phyloP scores from a whole-genome alignment of 2,329 filamentous ascomycete genomes.

The Spiromastix sp. region DNA sequence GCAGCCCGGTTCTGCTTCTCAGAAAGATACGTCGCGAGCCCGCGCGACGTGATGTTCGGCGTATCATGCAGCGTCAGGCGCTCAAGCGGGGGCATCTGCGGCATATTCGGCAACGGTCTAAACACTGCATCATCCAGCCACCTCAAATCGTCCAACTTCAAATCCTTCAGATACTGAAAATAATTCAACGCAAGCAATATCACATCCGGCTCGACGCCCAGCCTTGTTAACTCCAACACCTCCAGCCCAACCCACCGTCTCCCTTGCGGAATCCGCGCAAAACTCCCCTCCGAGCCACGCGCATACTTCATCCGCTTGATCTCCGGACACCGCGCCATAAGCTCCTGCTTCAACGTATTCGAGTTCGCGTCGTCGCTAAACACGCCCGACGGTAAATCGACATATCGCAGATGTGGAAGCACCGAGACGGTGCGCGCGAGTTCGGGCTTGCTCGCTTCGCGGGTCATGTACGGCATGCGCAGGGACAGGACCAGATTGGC shows the following conservation, averaged over 20 bases:
- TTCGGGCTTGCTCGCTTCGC: conserved; percentile 74
- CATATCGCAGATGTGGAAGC: conserved; percentile 73
- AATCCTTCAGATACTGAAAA: conserved; percentile 57
- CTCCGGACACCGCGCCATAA: conserved; percentile 73
- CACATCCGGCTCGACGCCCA: conserved; percentile 27
- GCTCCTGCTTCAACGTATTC: conserved; percentile 66
- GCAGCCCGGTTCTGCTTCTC: conserved; percentile 47
- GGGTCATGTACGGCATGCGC: conserved; percentile 90
- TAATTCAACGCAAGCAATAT: conserved; percentile 61
- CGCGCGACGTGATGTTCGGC: conserved; percentile 60
- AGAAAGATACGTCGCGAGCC: conserved; percentile 59
- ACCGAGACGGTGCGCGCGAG: conserved; percentile 79
- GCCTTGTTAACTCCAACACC: conserved; percentile 27
- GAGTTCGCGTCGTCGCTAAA: conserved; percentile 71
- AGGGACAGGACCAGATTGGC: conserved; percentile 64
- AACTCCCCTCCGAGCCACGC: conserved; percentile 64
- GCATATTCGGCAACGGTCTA: conserved; percentile 52
- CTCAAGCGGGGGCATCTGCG: conserved; percentile 63
- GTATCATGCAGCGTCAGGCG: conserved; percentile 63
- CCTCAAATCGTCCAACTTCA: conserved; percentile 61
- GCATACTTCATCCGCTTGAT: conserved; percentile 84
- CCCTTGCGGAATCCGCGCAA: conserved; percentile 58
- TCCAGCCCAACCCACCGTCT: conserved; percentile 32
- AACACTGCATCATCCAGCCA: conserved; percentile 73
- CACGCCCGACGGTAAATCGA: conserved; percentile 82